Evolutionary conservation across 306 rosid species (phyloP), one percentile per base, ranked within the genome.

Genomic region (Quercus aquifolioides): DNA sequence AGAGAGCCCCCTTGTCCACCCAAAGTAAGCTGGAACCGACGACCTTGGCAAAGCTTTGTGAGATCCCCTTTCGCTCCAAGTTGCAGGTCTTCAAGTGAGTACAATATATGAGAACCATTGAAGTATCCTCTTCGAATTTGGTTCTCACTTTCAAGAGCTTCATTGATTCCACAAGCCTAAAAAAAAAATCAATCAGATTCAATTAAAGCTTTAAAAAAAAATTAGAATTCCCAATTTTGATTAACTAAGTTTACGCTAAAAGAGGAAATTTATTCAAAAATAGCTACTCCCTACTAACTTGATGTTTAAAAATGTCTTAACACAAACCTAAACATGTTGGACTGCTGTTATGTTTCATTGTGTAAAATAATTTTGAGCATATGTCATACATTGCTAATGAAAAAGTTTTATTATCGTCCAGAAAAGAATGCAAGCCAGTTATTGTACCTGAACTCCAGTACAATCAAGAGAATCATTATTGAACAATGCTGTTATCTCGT

Each of bases 131-230:
- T 84, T 63, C 99, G 99, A 74, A 86, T 74, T 83, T 76, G 80
- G 77, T 95, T 92, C 83, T 92, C 99, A 74, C 82, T 90, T 80
- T 86, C 87, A 71, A 95, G 87, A 80, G 92, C 92, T 82, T 92
- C 92, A 19, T 64, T 46, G 60, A 95, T 90, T 81, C 94, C 99
- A 79, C 82, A 74, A 76, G 84, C 92, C 99, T 95, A 56, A 63
- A 75, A 73, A 30, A 55, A 74, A 82, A 55, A 80, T 23, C 54
- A 74, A 83, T 75, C 28, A 74, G 69, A 58, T 65, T 74, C 31
- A 5, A 15, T 86, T 83, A 86, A 86, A 79, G 71, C 78, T 70
- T 74, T 60, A 13, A 58, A 71, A 55, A 71, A 55, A 83, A 77
- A 76, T 30, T 77, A 21, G n/a, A 14, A 62, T 69, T 49, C 38